Conservation (phyloP, 192 early-diverging fungal species). For the Entomortierella chlamydospora region DNA sequence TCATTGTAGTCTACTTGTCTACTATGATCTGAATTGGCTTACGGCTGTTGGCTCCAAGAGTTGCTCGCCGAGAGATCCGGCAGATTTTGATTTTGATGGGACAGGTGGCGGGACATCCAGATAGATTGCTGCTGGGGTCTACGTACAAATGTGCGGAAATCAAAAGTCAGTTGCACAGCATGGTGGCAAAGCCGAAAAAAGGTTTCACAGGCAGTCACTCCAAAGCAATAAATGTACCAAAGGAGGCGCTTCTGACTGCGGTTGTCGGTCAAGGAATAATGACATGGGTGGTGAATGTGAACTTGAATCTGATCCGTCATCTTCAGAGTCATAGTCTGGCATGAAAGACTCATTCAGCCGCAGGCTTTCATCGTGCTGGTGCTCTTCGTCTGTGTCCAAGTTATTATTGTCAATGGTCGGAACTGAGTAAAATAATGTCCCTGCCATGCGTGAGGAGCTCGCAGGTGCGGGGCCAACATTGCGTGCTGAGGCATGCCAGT, state of each 20-base stretch:
- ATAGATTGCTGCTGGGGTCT: constrained; percentile 68
- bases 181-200: constrained; percentile 30
- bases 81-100: constrained; percentile 32
- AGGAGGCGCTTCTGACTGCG: constrained; percentile 27
- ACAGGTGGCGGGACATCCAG: constrained; percentile 55
- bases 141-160: not conserved
- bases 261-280: constrained; percentile 39
- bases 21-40: not conserved
- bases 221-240: constrained; percentile 22
- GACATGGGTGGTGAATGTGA: constrained; percentile 52
- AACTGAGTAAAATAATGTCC: constrained; percentile 49
- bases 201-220: constrained; percentile 27
- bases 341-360: constrained; percentile 31
- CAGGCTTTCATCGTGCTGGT: not conserved
- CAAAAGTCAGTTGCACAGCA: not conserved
- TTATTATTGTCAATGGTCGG: constrained; percentile 45
- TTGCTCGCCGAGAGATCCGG: constrained; percentile 58
- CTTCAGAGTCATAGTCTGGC: constrained; percentile 45
- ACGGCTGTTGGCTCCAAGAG: constrained; percentile 60
- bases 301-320: constrained; percentile 40
- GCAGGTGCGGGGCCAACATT: constrained; percentile 5
- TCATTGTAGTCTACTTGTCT: too few relatives aligned
- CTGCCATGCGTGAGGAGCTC: constrained; percentile 37
- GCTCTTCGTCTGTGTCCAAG: constrained; percentile 7
- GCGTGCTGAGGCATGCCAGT: constrained; percentile 26